Percentiles rank a stretch among this genome's conserved stretches.
These are phyloP conservation scores for Citrus maxima DNA, from an alignment of 345 rosid species.

Conservation along the genomic window DNA sequence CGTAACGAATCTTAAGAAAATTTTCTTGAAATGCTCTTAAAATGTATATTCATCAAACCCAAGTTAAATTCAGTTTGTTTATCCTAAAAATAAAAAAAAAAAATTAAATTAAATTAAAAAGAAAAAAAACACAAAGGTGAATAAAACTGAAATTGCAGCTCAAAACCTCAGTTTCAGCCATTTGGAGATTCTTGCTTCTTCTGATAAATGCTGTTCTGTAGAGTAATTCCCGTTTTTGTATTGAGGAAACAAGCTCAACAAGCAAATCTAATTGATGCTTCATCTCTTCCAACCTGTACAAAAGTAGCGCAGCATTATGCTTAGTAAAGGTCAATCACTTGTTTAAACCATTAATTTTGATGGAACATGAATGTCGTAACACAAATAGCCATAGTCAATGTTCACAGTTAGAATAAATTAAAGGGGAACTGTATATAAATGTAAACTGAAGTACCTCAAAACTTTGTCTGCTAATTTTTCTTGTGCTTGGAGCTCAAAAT, in stretches of 20 bases:
- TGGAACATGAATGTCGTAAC: not conserved
- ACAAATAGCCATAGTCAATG: not conserved
- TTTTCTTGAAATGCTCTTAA: not conserved
- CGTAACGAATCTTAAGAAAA: not conserved
- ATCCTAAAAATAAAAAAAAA: not conserved
- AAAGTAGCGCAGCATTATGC: not conserved
- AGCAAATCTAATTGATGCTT: constrained; percentile 29
- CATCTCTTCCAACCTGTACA: constrained; percentile 50
- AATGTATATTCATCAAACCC: not conserved
- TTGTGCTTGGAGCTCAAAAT: constrained; percentile 33
- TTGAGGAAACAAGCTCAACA: constrained; percentile 18
- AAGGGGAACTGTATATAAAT: no score
- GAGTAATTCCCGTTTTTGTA: constrained; percentile 35
- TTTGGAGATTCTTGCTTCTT: constrained; percentile 65
- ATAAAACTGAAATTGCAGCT: not conserved
- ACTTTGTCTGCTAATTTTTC: constrained; percentile 29
- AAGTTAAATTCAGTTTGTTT: not conserved
- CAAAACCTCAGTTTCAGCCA: constrained; percentile 80
- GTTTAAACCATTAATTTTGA: not conserved
- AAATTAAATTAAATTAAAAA: no score
- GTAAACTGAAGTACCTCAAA: constrained; percentile 21
- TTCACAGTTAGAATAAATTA: not conserved
- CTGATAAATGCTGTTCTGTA: constrained; percentile 59
- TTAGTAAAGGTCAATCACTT: not conserved
- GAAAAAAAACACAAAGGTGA: no score